Base-by-base conservation (phyloP, 495 filamentous ascomycete genomes). In the Hypomontagnella submonticulosa region DNA sequence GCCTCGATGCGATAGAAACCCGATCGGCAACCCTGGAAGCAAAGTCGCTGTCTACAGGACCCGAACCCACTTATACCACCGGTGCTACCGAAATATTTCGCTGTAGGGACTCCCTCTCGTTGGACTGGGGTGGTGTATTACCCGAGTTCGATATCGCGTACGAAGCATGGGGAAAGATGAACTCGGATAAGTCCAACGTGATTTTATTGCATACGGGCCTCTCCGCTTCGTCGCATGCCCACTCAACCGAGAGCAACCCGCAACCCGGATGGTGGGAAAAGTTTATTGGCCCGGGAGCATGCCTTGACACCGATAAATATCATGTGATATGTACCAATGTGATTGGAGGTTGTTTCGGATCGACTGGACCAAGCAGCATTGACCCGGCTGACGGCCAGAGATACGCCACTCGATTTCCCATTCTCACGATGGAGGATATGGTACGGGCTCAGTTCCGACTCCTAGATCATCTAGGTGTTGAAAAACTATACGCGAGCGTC, bases 181-280 rank as follows among this genome's bases (percentile, higher is more conserved):
- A 97, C 72, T 74, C 81, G 4, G 87, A 91, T 73, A 90, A 85
- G 72, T 92, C 89, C 67, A 99, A 99, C 75, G 92, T 88, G 6
- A 93, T 99, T 62, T 84, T 99, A 4, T 79, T 99, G 0, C 92
- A 97, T 73, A 99, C 95, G 0, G 95, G 95, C 11, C 85, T 99
- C 2, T 97, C 93, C 3, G 95, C 95, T 11, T 97, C 93, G 8
- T 97, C 93, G 52, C 95, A 99, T 77, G 95, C 95, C 1, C 92
- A 94, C 65, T 97, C 92, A 41, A 98, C 94, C 18, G 80, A 82
- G 34, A 81, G 78, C 11, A 99, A 98, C 74, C 85, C 90, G 0
- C 90, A 96, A 74, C 88, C 91, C 0, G 95, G 95, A 0, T 99
- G 95, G 95, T 99, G 95, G 95, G 96, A 99, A 80, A 96, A 91